Base-by-base conservation (phyloP, 257 asterid species). In the Primulina huaijiensis region DNA sequence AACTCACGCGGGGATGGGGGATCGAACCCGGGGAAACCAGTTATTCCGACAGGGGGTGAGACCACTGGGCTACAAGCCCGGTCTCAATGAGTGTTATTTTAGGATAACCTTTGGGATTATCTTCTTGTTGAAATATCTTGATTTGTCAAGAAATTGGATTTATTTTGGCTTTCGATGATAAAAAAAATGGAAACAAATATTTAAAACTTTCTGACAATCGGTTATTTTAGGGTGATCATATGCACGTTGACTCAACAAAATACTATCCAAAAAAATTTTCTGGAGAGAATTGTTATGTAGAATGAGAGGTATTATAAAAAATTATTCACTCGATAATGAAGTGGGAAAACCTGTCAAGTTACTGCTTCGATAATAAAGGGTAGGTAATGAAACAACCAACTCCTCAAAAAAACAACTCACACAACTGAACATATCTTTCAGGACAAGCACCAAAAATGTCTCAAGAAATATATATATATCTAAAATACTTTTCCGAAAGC, bases 281-380 rank as follows among this genome's bases (percentile, higher is more conserved):
- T 40, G 21, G 43, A 34, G 6, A 57, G 33, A 60, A 8, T 65
- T 43, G 61, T 60, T 38, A 55, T 31, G 17, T 6, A 50, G 61
- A 53, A 55, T 5, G 64, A 2, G 40, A 58, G 25, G 30, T 27
- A 56, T 1, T 38, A 61, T 35, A 70, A 50, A 20, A 16, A 10
- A 77, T 52, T 33, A 72, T 64, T 60, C 56, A 71, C 65, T 66
- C n/a, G n/a, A 64, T 30, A 34, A 56, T 69, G 17, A 27, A 76
- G 29, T 5, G 10, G 27, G 23, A 27, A 16, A 68, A 60, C n/a
- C 17, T 60, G 5, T 56, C 6, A 69, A 7, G 34, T 20, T 16
- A 52, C 38, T 35, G 55, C 69, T 69, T 60, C 17, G 12, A 60
- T 58, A 9, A 52, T 23, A 23, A 23, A 23, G 25, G 25, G 1